Base-by-base conservation (phyloP, 768 basidiomycete species). In the Tricholoma furcatifolium region DNA sequence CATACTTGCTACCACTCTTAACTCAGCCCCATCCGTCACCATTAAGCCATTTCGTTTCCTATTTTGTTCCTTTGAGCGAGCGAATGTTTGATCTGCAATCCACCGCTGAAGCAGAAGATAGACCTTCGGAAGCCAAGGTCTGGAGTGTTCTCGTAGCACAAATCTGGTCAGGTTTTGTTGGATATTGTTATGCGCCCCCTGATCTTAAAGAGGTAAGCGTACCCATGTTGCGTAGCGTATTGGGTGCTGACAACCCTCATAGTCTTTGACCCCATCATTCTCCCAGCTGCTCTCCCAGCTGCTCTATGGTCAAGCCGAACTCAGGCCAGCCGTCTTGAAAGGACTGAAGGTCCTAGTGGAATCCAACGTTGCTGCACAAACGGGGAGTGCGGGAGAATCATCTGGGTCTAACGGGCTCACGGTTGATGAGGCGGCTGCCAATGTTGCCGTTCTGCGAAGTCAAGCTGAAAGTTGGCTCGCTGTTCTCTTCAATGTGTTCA, bases 401-500 rank as follows among this genome's bases (percentile, higher is more conserved):
- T 15, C 68, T 53, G 47, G 30, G 12, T 62, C 67, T 23, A 62
- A 64, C 6, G 59, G 69, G 9, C 64, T 91, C 39, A 77, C 87
- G 9, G 72, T 74, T 14, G 75, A 77, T 36, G 80, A 84, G 62
- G 93, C 90, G 2, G 61, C 70, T 30, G 73, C 73, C 41, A 94
- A 94, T 60, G 57, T 98, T 23, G 74, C 67, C 1, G 88, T 89
- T 68, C 74, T 98, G 50, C 82, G 80, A 38, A 77, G 76, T 0
- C 88, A 98, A 64, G 87, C 81, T 0, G 90, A 93, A 66, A 97
- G 93, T 63, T 95, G 97, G 88, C 81, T 98, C 31, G 87, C 93
- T 1, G 93, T 98, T 4, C 76, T 97, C 41, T 94, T 98, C 76
- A 99, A 99, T 65, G 87, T 99, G n/a, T 98, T 96, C 70, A 82